Evolutionary conservation across 1,284 basidiomycete genomes (phyloP).

Genomic region (Meripilus lineatus): DNA sequence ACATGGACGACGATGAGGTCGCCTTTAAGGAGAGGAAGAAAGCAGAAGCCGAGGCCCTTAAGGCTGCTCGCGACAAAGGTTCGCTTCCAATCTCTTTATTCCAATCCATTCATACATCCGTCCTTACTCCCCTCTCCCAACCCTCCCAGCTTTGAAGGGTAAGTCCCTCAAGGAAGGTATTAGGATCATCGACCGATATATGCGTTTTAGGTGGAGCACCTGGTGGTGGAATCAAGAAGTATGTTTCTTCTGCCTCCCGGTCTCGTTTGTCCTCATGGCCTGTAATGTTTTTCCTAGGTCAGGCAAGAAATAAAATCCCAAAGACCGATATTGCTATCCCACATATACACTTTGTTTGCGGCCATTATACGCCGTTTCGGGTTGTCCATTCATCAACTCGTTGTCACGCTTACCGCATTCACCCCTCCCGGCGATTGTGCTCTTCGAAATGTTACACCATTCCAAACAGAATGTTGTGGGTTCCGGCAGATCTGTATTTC

Average conservation of each 20-base stretch:
- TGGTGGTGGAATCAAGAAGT: slow-evolving; percentile 82
- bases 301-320: slow-evolving; percentile 55
- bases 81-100: slow-evolving; percentile 17
- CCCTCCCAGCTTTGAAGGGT: slow-evolving; percentile 56
- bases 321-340: no score
- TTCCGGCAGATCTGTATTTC: no score
- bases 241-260: slow-evolving; percentile 22
- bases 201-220: slow-evolving; percentile 48
- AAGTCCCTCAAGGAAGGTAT: slow-evolving; percentile 19
- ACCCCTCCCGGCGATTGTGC: not conserved
- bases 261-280: slow-evolving; percentile 1
- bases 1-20: slow-evolving; percentile 62
- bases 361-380: no score
- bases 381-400: no score
- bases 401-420: not conserved
- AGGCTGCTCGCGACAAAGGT: slow-evolving; percentile 68
- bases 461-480: no score
- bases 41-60: slow-evolving; percentile 62
- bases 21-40: slow-evolving; percentile 74
- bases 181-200: slow-evolving; percentile 4
- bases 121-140: slow-evolving; percentile 8
- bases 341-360: no score
- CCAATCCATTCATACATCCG: no score
- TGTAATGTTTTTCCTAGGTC: slow-evolving; percentile 40
- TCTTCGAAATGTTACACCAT: not conserved